These are phyloP conservation scores for Lipomyces anomalus DNA, from an alignment of 805 yeast species.

Conservation along the genomic window DNA sequence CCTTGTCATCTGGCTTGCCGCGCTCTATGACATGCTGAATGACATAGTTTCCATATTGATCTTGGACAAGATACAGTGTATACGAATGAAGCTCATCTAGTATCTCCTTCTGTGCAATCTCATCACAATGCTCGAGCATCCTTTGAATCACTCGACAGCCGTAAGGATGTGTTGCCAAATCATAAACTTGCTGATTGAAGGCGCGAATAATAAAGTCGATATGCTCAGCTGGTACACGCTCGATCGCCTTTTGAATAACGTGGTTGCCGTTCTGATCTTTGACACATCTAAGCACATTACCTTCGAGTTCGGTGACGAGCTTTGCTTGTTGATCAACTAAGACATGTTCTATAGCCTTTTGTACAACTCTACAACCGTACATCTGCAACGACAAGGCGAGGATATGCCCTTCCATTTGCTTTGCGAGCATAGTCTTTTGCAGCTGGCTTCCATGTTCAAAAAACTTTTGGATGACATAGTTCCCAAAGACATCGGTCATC, in stretches of 20 bases:
- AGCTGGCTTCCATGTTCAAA: conserved; percentile 73
- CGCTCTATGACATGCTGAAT: conserved; percentile 90
- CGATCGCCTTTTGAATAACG: conserved; percentile 92
- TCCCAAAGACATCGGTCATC: conserved; percentile 96
- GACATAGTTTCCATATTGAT: conserved; percentile 96
- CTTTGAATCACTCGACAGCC: conserved; percentile 97
- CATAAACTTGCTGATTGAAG: conserved; percentile 59
- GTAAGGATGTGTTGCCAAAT: conserved; percentile 88
- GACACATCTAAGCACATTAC: conserved; percentile 59
- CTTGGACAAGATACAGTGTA: conserved; percentile 75
- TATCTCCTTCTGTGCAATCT: conserved; percentile 59
- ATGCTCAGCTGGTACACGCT: conserved; percentile 65
- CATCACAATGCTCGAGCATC: conserved; percentile 69
- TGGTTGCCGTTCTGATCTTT: conserved; percentile 98
- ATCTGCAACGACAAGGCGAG: conserved; percentile 77
- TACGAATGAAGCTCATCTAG: conserved; percentile 66
- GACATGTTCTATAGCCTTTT: conserved; percentile 78
- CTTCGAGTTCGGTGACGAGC: conserved; percentile 65
- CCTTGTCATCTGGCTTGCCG: conserved; percentile 56
- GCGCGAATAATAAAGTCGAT: conserved; percentile 70
- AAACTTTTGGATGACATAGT: conserved; percentile 90
- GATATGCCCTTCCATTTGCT: conserved; percentile 67
- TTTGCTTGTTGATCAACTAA: conserved; percentile 56
- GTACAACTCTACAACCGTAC: conserved; percentile 98
- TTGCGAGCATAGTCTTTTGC: conserved; percentile 65